Evolutionary conservation across 169 alveolate genomes (phyloP).

Genomic region (Eimeria necatrix): DNA sequence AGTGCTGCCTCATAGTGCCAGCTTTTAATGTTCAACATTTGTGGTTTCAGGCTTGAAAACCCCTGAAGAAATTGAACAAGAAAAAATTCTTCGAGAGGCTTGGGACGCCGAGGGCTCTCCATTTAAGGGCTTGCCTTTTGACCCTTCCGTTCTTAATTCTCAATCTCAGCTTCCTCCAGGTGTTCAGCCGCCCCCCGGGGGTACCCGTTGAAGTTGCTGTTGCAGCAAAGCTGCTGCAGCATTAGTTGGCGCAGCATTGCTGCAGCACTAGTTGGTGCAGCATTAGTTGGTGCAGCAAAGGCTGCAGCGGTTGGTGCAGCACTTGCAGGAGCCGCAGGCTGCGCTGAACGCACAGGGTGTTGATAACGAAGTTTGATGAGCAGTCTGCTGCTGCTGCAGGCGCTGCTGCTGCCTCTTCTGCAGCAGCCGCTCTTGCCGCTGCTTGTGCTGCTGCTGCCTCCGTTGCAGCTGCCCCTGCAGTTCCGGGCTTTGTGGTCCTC

Average conservation of each 20-base stretch:
- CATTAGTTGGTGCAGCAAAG: too few relatives aligned
- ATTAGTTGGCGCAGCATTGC: too few relatives aligned
- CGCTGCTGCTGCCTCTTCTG: background rate
- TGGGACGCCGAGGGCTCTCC: conserved; percentile 93
- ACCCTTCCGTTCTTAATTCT: conserved; percentile 86
- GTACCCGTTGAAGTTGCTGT: too few relatives aligned
- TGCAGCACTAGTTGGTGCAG: too few relatives aligned
- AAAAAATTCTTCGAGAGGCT: conserved; percentile 89
- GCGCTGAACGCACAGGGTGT: too few relatives aligned
- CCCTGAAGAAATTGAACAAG: conserved; percentile 90
- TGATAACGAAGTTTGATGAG: too few relatives aligned
- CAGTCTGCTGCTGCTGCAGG: background rate
- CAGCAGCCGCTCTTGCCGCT: background rate
- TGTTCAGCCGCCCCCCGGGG: background rate
- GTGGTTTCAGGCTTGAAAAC: conserved; percentile 85
- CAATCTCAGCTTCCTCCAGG: background rate
- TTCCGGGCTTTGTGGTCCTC: background rate
- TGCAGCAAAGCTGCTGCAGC: too few relatives aligned
- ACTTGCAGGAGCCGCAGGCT: too few relatives aligned
- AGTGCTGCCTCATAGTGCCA: too few relatives aligned
- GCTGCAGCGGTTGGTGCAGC: too few relatives aligned
- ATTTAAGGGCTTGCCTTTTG: conserved; percentile 92
- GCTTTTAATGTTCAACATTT: background rate
- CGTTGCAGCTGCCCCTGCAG: background rate
- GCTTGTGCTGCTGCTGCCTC: background rate